These are phyloP conservation scores for Hibiscus tridactylites DNA, from an alignment of 345 rosid species.

Conservation along the genomic window DNA sequence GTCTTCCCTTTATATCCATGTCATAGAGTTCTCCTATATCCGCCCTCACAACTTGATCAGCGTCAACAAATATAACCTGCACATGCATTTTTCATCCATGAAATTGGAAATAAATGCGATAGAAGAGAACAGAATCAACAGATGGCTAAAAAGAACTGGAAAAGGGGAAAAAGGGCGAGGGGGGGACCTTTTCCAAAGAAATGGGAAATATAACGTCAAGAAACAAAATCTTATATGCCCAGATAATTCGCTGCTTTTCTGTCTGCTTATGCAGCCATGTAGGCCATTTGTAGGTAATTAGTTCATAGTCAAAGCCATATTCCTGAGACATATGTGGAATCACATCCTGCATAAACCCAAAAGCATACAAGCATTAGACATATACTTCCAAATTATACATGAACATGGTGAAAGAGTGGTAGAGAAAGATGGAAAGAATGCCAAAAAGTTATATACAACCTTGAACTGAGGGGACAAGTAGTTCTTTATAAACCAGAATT, in stretches of 20 bases:
- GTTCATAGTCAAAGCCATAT: constrained; percentile 89
- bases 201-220: constrained; percentile 97
- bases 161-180: background rate
- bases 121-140: background rate
- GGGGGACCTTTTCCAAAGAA: constrained; percentile 81
- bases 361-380: constrained; percentile 9
- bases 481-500: constrained; percentile 99
- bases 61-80: constrained; percentile 84
- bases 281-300: constrained; percentile 97
- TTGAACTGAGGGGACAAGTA: constrained; percentile 98
- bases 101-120: background rate
- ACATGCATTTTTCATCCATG: constrained; percentile 1
- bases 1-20: constrained; percentile 96
- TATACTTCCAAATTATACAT: constrained; percentile 5
- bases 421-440: background rate
- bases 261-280: constrained; percentile 99
- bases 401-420: background rate
- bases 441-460: constrained; percentile 33
- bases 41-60: constrained; percentile 91
- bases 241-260: constrained; percentile 95
- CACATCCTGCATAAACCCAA: constrained; percentile 56
- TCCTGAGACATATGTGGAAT: constrained; percentile 95
- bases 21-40: constrained; percentile 98
- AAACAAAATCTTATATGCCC: constrained; percentile 98
- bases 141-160: background rate